Conservation (phyloP, 2,329 filamentous ascomycete species). For the Pseudonectria buxi region DNA sequence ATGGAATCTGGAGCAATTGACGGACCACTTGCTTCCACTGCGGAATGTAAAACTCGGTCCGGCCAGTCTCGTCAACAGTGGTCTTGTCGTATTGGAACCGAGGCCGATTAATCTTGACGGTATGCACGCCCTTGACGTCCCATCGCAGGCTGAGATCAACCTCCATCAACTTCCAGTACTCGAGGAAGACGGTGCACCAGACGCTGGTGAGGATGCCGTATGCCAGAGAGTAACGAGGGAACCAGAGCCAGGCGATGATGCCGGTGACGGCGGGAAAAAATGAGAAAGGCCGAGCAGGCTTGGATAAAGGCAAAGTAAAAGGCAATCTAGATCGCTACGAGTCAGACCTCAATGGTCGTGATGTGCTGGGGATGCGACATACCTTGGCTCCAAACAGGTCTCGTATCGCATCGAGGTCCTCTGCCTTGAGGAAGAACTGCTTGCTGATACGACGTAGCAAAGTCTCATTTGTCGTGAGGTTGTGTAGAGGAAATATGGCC, state of each 20-base stretch:
- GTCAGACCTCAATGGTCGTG: no score
- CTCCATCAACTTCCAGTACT: slow-evolving; percentile 75
- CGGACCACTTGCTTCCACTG: slow-evolving; percentile 56
- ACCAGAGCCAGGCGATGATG: slow-evolving; percentile 58
- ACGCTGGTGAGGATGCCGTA: slow-evolving; percentile 62
- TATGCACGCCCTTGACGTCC: slow-evolving; percentile 62
- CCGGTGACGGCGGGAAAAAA: slow-evolving; percentile 66
- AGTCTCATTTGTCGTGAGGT: slow-evolving; percentile 47
- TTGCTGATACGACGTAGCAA: slow-evolving; percentile 52
- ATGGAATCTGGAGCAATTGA: slow-evolving; percentile 63
- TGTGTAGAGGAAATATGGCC: slow-evolving; percentile 57
- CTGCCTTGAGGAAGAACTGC: slow-evolving; percentile 41
- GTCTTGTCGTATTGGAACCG: slow-evolving; percentile 59
- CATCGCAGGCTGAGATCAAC: slow-evolving; percentile 65
- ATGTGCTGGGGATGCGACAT: no score
- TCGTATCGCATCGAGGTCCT: slow-evolving; percentile 53
- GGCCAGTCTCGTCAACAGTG: slow-evolving; percentile 56
- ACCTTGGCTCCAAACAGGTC: slow-evolving; percentile 56
- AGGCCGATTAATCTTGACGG: slow-evolving; percentile 57
- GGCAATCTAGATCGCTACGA: slow-evolving; percentile 51
- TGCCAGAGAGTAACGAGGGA: slow-evolving; percentile 62
- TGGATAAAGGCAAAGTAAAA: slow-evolving; percentile 83
- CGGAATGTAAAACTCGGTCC: slow-evolving; percentile 56
- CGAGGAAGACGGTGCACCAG: slow-evolving; percentile 68
- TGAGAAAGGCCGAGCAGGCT: slow-evolving; percentile 64